Conservation (phyloP, 257 asterid species). For the Solanum pimpinellifolium region DNA sequence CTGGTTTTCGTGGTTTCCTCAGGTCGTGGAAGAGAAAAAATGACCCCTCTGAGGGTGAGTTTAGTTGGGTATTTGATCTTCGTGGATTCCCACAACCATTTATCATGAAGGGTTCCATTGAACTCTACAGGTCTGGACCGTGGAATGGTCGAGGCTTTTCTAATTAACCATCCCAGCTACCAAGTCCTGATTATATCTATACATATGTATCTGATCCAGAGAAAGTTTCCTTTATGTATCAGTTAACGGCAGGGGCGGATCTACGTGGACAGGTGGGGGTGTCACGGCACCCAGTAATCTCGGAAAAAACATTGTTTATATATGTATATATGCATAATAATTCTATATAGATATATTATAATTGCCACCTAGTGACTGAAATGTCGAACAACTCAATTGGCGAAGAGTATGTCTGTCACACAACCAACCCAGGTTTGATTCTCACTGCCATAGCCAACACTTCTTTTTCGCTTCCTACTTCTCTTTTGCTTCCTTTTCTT, state of each 20-base stretch:
- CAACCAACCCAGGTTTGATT: no score
- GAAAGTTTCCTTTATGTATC: constrained; percentile 4
- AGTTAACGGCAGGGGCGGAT: not conserved
- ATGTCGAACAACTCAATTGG: no score
- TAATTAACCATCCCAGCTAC: not conserved
- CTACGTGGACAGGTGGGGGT: no score
- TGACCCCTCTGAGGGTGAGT: constrained; percentile 19
- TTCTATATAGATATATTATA: no score
- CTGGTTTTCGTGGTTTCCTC: constrained; percentile 10
- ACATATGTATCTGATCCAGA: not conserved
- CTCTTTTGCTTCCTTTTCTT: no score
- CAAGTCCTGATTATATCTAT: constrained; percentile 3
- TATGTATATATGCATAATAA: no score
- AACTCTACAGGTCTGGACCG: constrained; percentile 9
- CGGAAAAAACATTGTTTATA: no score
- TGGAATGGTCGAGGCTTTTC: constrained; percentile 19
- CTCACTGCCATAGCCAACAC: no score
- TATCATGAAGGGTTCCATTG: not conserved
- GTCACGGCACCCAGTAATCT: no score
- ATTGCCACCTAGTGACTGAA: no score
- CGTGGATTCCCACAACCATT: constrained; percentile 15
- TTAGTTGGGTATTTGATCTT: constrained; percentile 5
- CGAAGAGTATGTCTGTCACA: no score
- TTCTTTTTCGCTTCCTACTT: no score
- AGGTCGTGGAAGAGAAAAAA: constrained; percentile 22